Percentiles rank a stretch among this genome's conserved stretches.
Evolutionary conservation across 2,329 filamentous ascomycete species (phyloP).

Genomic region (Stromatinia cepivora): DNA sequence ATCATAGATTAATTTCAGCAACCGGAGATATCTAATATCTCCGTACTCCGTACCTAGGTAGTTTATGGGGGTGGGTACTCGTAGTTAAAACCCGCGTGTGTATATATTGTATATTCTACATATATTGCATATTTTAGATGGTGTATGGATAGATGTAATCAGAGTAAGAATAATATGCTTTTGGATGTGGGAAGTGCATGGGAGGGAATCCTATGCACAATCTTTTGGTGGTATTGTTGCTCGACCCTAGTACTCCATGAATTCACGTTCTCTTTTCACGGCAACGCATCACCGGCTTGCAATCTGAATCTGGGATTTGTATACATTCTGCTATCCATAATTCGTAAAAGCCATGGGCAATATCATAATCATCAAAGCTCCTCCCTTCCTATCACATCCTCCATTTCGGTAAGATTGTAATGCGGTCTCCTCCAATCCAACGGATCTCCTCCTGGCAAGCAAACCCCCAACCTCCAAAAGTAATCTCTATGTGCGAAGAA

Average conservation of each 20-base stretch:
- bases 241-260: neutral
- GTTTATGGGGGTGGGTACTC: too few relatives aligned
- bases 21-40: too few relatives aligned
- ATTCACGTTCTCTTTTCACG: neutral
- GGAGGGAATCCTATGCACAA: neutral
- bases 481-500: slow-evolving; percentile 96
- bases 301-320: neutral
- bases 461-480: slow-evolving; percentile 90
- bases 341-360: neutral
- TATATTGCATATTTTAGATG: neutral
- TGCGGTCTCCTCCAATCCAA: slow-evolving; percentile 61
- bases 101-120: too few relatives aligned
- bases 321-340: neutral
- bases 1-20: too few relatives aligned
- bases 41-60: too few relatives aligned
- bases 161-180: neutral
- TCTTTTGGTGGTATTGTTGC: neutral
- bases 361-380: neutral
- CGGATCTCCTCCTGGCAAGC: slow-evolving; percentile 77
- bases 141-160: neutral
- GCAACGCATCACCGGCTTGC: neutral
- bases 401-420: slow-evolving; percentile 45
- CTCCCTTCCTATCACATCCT: slow-evolving; percentile 2
- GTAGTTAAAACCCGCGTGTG: too few relatives aligned
- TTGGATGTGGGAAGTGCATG: neutral